Evolutionary conservation across 1,284 basidiomycete genomes (phyloP).

Genomic region (Sporisorium reilianum): DNA sequence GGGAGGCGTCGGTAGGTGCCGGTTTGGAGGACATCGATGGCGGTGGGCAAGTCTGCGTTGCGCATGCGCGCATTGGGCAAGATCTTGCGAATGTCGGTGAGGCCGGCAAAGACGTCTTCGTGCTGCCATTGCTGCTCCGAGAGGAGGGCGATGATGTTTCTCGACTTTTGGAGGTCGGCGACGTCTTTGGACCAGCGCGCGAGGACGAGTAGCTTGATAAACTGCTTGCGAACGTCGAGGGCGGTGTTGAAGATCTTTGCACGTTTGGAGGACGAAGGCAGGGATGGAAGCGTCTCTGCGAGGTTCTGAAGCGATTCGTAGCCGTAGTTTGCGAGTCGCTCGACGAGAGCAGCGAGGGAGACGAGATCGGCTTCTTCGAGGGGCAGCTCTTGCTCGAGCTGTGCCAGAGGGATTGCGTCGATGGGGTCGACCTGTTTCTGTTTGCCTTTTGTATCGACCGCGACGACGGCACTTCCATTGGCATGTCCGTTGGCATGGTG

Average conservation of each 20-base stretch:
- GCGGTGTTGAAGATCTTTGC: constrained; percentile 86
- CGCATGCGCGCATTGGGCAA: constrained; percentile 73
- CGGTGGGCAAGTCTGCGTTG: constrained; percentile 89
- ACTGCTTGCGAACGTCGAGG: constrained; percentile 85
- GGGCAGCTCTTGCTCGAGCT: constrained; percentile 81
- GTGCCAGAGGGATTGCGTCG: constrained; percentile 39
- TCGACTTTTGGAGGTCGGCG: constrained; percentile 51
- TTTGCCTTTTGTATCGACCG: constrained; percentile 30
- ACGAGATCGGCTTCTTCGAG: constrained; percentile 81
- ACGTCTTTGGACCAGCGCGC: constrained; percentile 61
- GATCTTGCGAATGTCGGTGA: constrained; percentile 77
- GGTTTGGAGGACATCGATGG: constrained; percentile 84
- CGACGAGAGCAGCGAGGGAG: constrained; percentile 79
- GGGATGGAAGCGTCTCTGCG: constrained; percentile 87
- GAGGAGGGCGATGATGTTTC: constrained; percentile 63
- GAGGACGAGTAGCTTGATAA: constrained; percentile 81
- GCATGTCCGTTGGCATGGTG: constrained; percentile 1
- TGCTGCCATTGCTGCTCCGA: constrained; percentile 79
- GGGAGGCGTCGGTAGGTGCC: constrained; percentile 85
- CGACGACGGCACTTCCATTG: not conserved
- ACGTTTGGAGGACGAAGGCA: constrained; percentile 84
- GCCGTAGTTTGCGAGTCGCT: constrained; percentile 80
- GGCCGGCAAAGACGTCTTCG: constrained; percentile 76
- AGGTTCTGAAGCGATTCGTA: constrained; percentile 85
- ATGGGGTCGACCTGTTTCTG: constrained; percentile 34